Evolutionary conservation across 306 rosid genomes (phyloP), one percentile per base, ranked within the genome.

Genomic region (Leucaena leucocephala): DNA sequence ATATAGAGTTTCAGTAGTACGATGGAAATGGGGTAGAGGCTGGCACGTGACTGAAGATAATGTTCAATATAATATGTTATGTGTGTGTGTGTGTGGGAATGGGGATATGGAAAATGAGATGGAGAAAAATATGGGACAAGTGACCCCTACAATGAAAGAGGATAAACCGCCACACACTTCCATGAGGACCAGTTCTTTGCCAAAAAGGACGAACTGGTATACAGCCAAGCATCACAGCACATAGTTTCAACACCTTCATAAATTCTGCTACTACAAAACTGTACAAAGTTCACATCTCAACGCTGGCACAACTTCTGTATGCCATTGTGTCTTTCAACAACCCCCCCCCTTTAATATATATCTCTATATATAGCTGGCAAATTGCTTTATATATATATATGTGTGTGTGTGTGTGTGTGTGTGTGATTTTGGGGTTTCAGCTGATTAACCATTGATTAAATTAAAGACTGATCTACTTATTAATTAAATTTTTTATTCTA

Each of bases 141-240:
- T 75, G 81, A 82, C 81, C 82, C 84, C 83, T 64, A 64, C 85
- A 55, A 40, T 54, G 68, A 81, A 80, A 55, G 65, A 72, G 71
- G 75, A 78, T 75, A 62, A 77, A 81, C 76, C 79, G 79, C 78
- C 83, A 81, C 85, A 78, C 80, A 79, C 75, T 59, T 75, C 78
- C 54, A 43, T 62, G 16, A 27, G 62, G 43, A 76, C 75, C 68
- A 68, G 48, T 62, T 76, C 74, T 80, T 74, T 59, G 66, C 85
- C 75, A 59, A 77, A 40, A 81, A 81, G 75, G 83, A 81, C 85
- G 79, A 46, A 77, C 21, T 65, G 57, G 45, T 66, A 68, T 68
- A 81, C 87, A 84, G 80, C 85, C 79, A 81, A 64, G 77, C 84
- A 80, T 74, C 77, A 63, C 76, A 63, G n/a, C 85, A 71, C 78